Evolutionary conservation across 345 rosid species (phyloP), one percentile per base, ranked within the genome.

Genomic region (Lagerstroemia speciosa): DNA sequence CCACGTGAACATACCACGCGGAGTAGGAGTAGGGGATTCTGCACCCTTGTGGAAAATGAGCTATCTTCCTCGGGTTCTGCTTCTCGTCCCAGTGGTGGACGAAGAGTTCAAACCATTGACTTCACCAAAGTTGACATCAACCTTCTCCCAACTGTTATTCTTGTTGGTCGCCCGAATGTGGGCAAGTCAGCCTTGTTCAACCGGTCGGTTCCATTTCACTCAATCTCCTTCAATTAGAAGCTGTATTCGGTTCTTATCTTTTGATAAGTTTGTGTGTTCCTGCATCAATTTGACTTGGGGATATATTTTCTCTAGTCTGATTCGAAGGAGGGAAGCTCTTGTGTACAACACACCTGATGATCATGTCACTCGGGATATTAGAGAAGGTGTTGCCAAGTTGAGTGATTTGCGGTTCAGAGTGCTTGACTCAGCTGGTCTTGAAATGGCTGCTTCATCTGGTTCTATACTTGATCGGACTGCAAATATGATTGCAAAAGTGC

Each of bases 361-460:
- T 81, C 99, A 93, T 83, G 98, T 93, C 31, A 87, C 97, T 33
- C 83, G 99, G 60, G 97, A 94, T 80, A 86, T 94, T 61, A 79
- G 97, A 81, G 91, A 94, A 76, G 99, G 97, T 67, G 67, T 94
- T 76, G 99, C 99, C 24, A 94, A 91, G 76, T 70, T 94, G 78
- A 92, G 85, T 68, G 87, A 89, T 75, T 75, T 94, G 77, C 75
- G 97, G 78, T 91, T 94, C 48, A 87, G 67, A 62, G 99, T 91
- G 7, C 75, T 94, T 80, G 97, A 94, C 73, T 94, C 99, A 27
- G 99, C 97, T 75, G 99, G 99, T 65, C 81, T 94, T 38, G 99
- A 94, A 83, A 86, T 95, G 7, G 98, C 89, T 69, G 97, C 88
- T 7, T 68, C 92, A 72, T 85, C 96, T 0, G 96, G 95, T 62